Evolutionary conservation across 1,139 yeast genomes (phyloP).

Genomic region (Saccharomyces uvarum): DNA sequence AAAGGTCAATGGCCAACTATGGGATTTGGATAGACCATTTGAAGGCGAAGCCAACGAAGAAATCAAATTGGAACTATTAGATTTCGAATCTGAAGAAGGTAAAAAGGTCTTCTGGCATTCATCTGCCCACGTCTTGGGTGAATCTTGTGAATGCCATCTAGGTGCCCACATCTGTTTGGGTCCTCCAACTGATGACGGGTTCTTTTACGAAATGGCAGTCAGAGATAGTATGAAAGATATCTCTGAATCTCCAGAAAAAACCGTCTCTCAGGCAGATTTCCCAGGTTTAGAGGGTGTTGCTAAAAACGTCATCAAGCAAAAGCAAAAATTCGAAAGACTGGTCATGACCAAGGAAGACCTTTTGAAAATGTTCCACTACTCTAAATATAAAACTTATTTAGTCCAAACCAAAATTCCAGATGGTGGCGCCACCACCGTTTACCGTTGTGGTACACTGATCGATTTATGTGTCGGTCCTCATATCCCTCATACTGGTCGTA

Average conservation of each 20-base stretch:
- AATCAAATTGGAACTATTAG: slow-evolving; percentile 58
- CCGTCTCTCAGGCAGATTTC: slow-evolving; percentile 78
- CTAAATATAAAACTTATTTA: slow-evolving; percentile 88
- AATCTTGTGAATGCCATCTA: slow-evolving; percentile 92
- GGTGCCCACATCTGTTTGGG: slow-evolving; percentile 92
- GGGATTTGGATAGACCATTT: slow-evolving; percentile 95
- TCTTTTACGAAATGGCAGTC: slow-evolving; percentile 93
- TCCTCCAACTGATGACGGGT: slow-evolving; percentile 97
- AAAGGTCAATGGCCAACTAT: slow-evolving; percentile 78
- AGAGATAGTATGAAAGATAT: slow-evolving; percentile 38
- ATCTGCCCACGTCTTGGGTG: slow-evolving; percentile 96
- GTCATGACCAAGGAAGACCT: slow-evolving; percentile 87
- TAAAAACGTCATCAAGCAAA: slow-evolving; percentile 86
- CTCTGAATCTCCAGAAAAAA: slow-evolving; percentile 54
- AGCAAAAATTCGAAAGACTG: slow-evolving; percentile 91
- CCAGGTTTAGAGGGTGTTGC: slow-evolving; percentile 79
- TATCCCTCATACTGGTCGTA: slow-evolving; percentile 94
- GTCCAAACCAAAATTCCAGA: slow-evolving; percentile 89
- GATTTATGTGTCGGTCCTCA: slow-evolving; percentile 98
- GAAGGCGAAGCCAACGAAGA: slow-evolving; percentile 44
- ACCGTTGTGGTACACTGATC: slow-evolving; percentile 95
- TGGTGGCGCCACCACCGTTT: slow-evolving; percentile 92
- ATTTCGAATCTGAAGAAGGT: slow-evolving; percentile 83
- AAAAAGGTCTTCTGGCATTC: slow-evolving; percentile 98
- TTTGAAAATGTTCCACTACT: slow-evolving; percentile 87